Evolutionary conservation across 2,329 filamentous ascomycete genomes (phyloP).

Genomic region (Elsinoe ampelina): DNA sequence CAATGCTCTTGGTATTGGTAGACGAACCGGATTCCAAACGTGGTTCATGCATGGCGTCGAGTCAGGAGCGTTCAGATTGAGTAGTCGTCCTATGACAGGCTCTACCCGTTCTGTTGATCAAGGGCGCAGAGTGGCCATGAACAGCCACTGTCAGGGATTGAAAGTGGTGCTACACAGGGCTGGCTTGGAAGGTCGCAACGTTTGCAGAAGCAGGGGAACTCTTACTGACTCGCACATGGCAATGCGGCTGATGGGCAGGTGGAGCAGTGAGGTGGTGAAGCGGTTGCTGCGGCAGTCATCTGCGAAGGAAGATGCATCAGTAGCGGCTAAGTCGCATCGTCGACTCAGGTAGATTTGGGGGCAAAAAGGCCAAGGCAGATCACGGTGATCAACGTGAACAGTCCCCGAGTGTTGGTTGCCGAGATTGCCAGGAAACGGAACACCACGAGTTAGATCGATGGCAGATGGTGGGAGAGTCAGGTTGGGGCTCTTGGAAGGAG

Average conservation of each 20-base stretch:
- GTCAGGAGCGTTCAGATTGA: constrained; percentile 8
- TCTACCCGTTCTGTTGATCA: background rate
- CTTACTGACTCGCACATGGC: background rate
- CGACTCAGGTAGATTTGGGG: constrained; percentile 9
- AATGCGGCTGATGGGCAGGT: constrained; percentile 4
- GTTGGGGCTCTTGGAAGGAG: background rate
- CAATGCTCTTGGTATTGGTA: background rate
- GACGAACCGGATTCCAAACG: constrained; percentile 9
- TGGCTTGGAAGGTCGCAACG: background rate
- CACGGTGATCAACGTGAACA: constrained; percentile 11
- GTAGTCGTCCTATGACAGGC: background rate
- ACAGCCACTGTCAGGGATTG: constrained; percentile 4
- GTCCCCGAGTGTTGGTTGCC: constrained; percentile 11
- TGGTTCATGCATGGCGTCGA: constrained; percentile 11
- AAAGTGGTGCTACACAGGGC: background rate
- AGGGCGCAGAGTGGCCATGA: background rate
- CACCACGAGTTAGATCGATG: background rate
- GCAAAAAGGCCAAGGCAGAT: constrained; percentile 1
- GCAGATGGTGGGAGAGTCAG: background rate
- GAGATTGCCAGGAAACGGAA: constrained; percentile 5
- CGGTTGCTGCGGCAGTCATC: constrained; percentile 4
- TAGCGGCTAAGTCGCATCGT: constrained; percentile 6
- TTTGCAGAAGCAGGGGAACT: background rate
- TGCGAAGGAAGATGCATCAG: constrained; percentile 6
- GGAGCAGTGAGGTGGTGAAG: background rate